Base-by-base conservation (phyloP, 2,329 filamentous ascomycete genomes). In the Scolecobasidium constrictum region DNA sequence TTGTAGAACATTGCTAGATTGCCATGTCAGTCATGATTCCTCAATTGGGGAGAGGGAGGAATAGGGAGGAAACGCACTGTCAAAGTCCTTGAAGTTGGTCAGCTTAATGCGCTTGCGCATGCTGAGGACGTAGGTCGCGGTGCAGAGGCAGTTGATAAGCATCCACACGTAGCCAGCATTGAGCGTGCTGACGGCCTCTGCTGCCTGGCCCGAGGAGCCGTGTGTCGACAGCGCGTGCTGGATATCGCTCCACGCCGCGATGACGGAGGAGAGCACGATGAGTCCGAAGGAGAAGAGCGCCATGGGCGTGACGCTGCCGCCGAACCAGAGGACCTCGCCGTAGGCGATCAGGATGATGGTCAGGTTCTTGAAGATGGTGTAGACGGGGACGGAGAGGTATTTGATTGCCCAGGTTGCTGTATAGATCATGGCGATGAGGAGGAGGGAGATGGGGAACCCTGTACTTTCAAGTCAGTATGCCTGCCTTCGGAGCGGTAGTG, bases 351-450 rank as follows among this genome's bases (percentile, higher is more conserved):
- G 79, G 56, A 98, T 96, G 63, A 94, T 98, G 48, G 92, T 96
- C 70, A 98, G 66, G 69, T 98, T 98, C 76, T 98, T 98, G 76
- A 98, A 98, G 62, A 98, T 98, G 44, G 92, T 98, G 68, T 98
- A 98, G 19, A 98, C 92, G 18, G 92, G 92, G 44, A 98, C 94
- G 22, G 88, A 95, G 48, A 98, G 83, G 66, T 81, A 96, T 66
- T 95, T 87, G 36, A 98, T 78, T 16, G 92, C 87, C 70, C 95
- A 95, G 56, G 86, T 92, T 56, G 86, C 81, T 43, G 92, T 96
- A 68, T 96, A 98, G 65, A 98, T 96, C 92, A 96, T 98, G 60
- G 87, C 88, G 58, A 96, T 92, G 50, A 98, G 80, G 48, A 96
- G 83, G 43, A 95, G 71, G 45, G 92, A 94, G 56, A 98, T 86